Evolutionary conservation across 495 filamentous ascomycete species (phyloP).

Genomic region (Trichoderma reesei): DNA sequence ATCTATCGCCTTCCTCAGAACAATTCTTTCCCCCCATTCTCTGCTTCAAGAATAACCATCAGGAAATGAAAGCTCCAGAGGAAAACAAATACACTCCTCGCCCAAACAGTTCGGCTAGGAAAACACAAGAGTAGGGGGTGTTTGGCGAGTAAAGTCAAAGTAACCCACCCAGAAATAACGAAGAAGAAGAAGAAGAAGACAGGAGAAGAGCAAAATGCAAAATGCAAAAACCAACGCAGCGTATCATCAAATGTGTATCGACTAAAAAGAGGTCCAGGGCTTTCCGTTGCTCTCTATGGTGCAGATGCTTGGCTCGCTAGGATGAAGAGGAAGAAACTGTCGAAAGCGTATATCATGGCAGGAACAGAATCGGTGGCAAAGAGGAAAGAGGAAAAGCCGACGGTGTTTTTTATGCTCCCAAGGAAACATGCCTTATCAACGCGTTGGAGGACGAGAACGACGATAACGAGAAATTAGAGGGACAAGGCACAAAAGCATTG

Average conservation of each 20-base stretch:
- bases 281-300: neutral
- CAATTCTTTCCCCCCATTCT: neutral
- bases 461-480: neutral
- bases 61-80: neutral
- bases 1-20: neutral
- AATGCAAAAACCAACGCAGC: slow-evolving; percentile 5
- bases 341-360: neutral
- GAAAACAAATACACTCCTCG: neutral
- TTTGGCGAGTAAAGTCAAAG: too few species aligned
- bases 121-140: neutral
- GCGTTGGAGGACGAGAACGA: neutral
- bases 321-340: neutral
- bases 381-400: too few species aligned
- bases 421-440: slow-evolving; percentile 1
- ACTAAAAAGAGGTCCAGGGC: neutral
- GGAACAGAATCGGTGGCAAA: too few species aligned
- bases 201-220: neutral
- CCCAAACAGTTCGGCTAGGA: neutral
- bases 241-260: slow-evolving; percentile 2
- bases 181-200: neutral
- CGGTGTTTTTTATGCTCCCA: neutral
- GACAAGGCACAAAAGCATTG: neutral
- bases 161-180: neutral
- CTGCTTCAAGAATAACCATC: neutral
- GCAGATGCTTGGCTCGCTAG: neutral